Evolutionary conservation across 495 filamentous ascomycete species (phyloP).

Genomic region (Lindgomyces ingoldianus): DNA sequence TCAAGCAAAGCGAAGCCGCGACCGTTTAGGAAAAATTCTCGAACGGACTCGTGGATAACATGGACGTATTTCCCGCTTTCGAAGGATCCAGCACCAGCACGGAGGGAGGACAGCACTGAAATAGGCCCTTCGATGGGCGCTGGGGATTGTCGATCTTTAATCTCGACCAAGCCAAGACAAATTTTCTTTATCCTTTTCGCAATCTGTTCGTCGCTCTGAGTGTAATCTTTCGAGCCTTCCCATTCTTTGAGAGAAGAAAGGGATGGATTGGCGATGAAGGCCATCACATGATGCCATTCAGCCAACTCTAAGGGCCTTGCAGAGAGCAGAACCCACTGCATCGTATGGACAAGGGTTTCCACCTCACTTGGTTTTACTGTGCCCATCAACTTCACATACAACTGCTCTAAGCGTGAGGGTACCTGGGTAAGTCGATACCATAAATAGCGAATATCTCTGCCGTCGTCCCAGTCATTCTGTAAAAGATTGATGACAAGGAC

Average conservation of each 20-base stretch:
- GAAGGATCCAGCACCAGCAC: neutral
- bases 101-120: neutral
- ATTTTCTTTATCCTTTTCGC: neutral
- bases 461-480: neutral
- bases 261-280: neutral
- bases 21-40: neutral
- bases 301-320: neutral
- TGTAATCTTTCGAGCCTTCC: neutral
- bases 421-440: neutral
- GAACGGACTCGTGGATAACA: neutral
- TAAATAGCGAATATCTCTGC: neutral
- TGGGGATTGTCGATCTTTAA: neutral
- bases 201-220: neutral
- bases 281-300: slow-evolving; percentile 1
- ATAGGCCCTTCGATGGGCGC: neutral
- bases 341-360: neutral
- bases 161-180: neutral
- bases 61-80: neutral
- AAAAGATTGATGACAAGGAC: neutral
- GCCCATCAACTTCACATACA: neutral
- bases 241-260: neutral
- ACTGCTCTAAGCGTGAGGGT: neutral
- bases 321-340: neutral
- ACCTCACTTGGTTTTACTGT: neutral
- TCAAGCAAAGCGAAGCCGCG: neutral